These are phyloP conservation scores for Backusella morwellensis DNA, from an alignment of 192 early-diverging fungal species.

Conservation along the genomic window DNA sequence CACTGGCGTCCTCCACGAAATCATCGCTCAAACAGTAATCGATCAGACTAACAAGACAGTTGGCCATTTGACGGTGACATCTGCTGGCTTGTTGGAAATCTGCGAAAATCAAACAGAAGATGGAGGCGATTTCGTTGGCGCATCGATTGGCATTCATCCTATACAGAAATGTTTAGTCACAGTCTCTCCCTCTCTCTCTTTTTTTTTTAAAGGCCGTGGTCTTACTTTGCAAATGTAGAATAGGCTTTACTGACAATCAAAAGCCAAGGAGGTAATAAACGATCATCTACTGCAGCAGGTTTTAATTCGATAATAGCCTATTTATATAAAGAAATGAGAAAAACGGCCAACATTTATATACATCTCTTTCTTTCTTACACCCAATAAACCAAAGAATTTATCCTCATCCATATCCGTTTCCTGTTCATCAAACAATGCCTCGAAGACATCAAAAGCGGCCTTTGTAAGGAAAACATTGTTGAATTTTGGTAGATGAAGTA, in stretches of 20 bases:
- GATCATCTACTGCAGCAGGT: constrained; percentile 82
- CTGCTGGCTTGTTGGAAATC: constrained; percentile 61
- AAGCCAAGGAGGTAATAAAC: constrained; percentile 81
- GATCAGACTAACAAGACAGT: constrained; percentile 69
- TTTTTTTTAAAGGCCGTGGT: no score
- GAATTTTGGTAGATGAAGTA: constrained; percentile 78
- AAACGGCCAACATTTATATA: neutral
- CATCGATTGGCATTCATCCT: constrained; percentile 46
- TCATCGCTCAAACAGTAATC: constrained; percentile 71
- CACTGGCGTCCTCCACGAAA: constrained; percentile 62
- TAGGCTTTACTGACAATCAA: constrained; percentile 76
- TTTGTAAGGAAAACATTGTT: constrained; percentile 78
- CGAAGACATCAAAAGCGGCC: constrained; percentile 73
- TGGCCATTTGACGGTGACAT: constrained; percentile 51
- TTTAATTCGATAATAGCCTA: constrained; percentile 70
- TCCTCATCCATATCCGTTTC: constrained; percentile 39
- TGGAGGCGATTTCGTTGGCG: constrained; percentile 46
- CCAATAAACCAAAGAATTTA: constrained; percentile 29
- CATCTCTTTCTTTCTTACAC: constrained; percentile 12
- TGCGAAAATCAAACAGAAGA: constrained; percentile 64
- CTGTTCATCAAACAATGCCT: constrained; percentile 54
- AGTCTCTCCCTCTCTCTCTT: neutral
- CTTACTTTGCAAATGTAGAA: constrained; percentile 59
- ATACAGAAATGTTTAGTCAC: neutral
- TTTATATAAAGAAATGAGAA: constrained; percentile 8